Evolutionary conservation across 2,329 filamentous ascomycete genomes (phyloP).

Genomic region (Fusarium sambucinum): DNA sequence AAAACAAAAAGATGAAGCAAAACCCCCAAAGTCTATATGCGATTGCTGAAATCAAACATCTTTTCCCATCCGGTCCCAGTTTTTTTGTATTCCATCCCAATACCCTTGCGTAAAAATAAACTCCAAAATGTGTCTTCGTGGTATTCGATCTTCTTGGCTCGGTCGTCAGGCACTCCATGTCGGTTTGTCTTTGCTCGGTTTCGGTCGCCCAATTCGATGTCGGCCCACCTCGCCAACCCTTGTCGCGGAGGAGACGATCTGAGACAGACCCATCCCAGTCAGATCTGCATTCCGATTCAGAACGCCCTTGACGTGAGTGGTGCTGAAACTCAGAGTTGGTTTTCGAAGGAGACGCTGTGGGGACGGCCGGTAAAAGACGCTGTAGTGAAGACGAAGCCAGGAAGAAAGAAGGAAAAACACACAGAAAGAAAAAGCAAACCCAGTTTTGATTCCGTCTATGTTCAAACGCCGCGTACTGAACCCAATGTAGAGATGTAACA

Average conservation of each 20-base stretch:
- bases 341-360: constrained; percentile 27
- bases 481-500: constrained; percentile 27
- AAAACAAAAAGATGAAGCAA: constrained; percentile 22
- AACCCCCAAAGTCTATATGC: constrained; percentile 50
- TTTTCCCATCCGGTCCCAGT: constrained; percentile 47
- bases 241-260: constrained; percentile 40
- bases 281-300: constrained; percentile 49
- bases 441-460: constrained; percentile 49
- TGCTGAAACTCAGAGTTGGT: constrained; percentile 21
- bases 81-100: constrained; percentile 46
- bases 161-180: constrained; percentile 5
- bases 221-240: constrained; percentile 20
- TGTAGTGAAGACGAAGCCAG: constrained; percentile 17
- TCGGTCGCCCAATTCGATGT: constrained; percentile 19
- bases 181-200: constrained; percentile 17
- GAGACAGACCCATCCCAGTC: constrained; percentile 50
- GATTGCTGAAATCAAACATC: constrained; percentile 42
- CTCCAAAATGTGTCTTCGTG: constrained; percentile 31
- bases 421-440: constrained; percentile 39
- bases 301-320: constrained; percentile 41
- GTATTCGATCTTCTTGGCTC: constrained; percentile 24
- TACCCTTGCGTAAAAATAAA: constrained; percentile 34
- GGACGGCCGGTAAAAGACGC: constrained; percentile 13
- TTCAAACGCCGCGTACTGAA: constrained; percentile 51
- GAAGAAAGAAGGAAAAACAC: constrained; percentile 18